Conservation (phyloP, 2,329 filamentous ascomycete genomes). For the Phyllosticta paracitricarpa region DNA sequence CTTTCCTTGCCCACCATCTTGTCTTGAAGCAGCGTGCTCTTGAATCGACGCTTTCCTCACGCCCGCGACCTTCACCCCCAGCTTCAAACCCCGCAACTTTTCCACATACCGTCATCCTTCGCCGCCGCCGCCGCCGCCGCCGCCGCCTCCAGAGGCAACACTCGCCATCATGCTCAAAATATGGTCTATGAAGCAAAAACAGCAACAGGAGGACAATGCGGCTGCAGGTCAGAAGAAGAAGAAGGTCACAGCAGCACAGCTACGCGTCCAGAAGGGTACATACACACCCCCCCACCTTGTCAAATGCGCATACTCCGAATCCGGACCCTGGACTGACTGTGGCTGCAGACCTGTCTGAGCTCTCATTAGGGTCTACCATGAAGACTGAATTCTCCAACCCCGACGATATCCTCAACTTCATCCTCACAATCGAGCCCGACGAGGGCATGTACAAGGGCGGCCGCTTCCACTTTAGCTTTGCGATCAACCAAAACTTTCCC, state of each 20-base stretch:
- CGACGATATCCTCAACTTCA: slow-evolving; percentile 79
- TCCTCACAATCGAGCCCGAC: slow-evolving; percentile 71
- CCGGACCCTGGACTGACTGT: neutral
- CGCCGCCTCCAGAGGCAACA: neutral
- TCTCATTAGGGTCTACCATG: slow-evolving; percentile 71
- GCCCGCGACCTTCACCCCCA: neutral
- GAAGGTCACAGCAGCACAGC: slow-evolving; percentile 93
- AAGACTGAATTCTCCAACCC: slow-evolving; percentile 70
- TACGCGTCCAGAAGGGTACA: slow-evolving; percentile 90
- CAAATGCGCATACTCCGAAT: neutral
- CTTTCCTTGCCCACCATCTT: neutral
- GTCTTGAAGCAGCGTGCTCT: neutral
- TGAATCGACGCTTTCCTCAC: neutral
- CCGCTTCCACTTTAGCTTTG: slow-evolving; percentile 79
- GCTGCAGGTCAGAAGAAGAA: slow-evolving; percentile 83
- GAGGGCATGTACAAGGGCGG: slow-evolving; percentile 85
- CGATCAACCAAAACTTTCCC: slow-evolving; percentile 89
- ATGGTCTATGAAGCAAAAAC: slow-evolving; percentile 97
- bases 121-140: slow-evolving; percentile 3
- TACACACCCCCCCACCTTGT: slow-evolving; percentile 35
- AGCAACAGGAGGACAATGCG: slow-evolving; percentile 84
- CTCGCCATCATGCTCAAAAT: slow-evolving; percentile 82
- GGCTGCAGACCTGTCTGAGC: slow-evolving; percentile 62
- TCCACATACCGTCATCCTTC: neutral
- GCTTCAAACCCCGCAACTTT: neutral